phyloP scores from a whole-genome alignment of 495 filamentous ascomycete species.

The Apiosordaria backusii region DNA sequence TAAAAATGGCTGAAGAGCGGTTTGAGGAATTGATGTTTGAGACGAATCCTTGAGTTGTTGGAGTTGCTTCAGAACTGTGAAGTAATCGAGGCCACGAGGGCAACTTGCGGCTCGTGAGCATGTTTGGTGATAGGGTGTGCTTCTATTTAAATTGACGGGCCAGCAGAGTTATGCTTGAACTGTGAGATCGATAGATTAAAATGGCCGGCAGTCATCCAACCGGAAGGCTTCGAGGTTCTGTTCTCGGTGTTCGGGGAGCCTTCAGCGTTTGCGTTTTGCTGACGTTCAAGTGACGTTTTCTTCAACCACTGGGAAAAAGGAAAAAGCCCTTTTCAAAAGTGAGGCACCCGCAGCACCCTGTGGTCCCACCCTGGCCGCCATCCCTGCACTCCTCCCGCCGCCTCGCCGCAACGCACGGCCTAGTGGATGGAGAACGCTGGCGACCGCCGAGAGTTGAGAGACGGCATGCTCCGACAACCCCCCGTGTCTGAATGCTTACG shows the following conservation, averaged over 20 bases:
- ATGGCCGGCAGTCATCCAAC: neutral
- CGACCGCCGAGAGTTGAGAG: constrained; percentile 1
- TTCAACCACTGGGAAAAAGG: constrained; percentile 1
- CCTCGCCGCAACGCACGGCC: neutral
- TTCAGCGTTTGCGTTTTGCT: neutral
- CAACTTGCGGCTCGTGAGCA: neutral
- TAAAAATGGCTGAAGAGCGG: too few species aligned
- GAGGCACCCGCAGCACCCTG: neutral
- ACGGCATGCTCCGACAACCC: constrained; percentile 6
- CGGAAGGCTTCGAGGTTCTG: neutral
- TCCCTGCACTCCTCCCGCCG: neutral
- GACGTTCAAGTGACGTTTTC: neutral
- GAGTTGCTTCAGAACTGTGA: neutral
- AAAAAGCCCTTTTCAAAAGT: neutral
- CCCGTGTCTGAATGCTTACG: neutral
- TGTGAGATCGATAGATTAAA: constrained; percentile 4
- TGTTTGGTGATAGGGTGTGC: neutral
- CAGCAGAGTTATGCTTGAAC: neutral
- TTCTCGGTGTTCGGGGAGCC: neutral
- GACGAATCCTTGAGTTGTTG: neutral
- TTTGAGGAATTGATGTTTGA: too few species aligned
- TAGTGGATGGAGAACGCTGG: neutral
- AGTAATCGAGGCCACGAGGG: neutral
- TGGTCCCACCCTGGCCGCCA: neutral
- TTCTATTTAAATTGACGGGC: neutral